A percentile compares a stretch with the other conserved stretches of the same genome.
Evolutionary conservation across 2,329 filamentous ascomycete genomes (phyloP).

Genomic region (Rhynchosporium agropyri): DNA sequence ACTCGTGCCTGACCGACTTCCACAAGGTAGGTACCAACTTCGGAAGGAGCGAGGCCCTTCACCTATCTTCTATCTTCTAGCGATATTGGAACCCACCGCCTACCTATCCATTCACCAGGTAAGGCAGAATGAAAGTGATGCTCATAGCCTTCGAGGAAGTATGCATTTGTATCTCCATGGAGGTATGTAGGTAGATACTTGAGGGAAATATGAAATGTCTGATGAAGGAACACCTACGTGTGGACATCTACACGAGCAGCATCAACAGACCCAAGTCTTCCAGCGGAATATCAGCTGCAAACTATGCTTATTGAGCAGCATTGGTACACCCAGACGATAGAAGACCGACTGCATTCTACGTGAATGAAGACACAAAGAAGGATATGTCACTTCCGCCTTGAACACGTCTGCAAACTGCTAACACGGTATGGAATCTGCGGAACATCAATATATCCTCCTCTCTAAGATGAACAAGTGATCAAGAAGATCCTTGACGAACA

Average conservation of each 20-base stretch:
- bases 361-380: no score
- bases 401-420: not conserved
- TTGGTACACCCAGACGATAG: not conserved
- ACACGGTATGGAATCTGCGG: not conserved
- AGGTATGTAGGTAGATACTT: not conserved
- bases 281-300: no score
- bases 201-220: not conserved
- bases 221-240: not conserved
- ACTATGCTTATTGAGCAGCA: not conserved
- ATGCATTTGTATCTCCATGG: not conserved
- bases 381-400: not conserved
- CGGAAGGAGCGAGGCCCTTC: not conserved
- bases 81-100: not conserved
- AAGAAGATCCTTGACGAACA: no score
- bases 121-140: not conserved
- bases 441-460: not conserved
- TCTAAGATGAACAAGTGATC: not conserved
- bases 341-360: not conserved
- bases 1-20: not conserved
- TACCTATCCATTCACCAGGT: not conserved
- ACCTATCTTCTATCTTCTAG: not conserved
- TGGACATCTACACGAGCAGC: not conserved
- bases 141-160: no score
- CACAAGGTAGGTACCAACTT: not conserved
- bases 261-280: not conserved